Evolutionary conservation across 352 stramenopile genomes (phyloP), one percentile per base, ranked within the genome.

Genomic region (Elongisporangium prolatum): DNA sequence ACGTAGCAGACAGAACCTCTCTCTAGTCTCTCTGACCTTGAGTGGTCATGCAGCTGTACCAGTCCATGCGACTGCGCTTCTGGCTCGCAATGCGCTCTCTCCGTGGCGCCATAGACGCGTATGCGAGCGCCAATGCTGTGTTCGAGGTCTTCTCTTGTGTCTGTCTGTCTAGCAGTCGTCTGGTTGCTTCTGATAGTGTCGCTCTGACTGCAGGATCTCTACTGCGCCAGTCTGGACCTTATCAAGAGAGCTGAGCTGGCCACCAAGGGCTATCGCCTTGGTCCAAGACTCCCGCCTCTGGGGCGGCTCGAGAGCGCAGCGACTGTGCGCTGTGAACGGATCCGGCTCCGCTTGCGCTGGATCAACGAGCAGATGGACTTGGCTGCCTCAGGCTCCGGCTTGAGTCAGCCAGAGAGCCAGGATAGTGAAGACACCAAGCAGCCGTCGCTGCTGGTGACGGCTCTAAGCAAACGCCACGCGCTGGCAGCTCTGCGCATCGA

Each of bases 191-290:
- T 84, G 22, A 14, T 28, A 1, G 54, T 61, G 16, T 91, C 78
- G 2, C 28, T 40, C 28, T 8, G 28, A 13, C 28, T 40, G 28
- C 14, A 40, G 28, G 28, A 40, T 40, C 28, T 40, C 28, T 40
- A 40, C 51, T 53, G 56, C 21, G 22, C 40, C 8, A 75, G 57
- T 57, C 49, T 91, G 34, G 64, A 69, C 17, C 21, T 84, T 11
- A 63, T 89, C 40, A 91, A 91, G 63, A 77, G 72, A 21, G 77
- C 72, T 10, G 81, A 91, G 53, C 38, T 86, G 22, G 76, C 73
- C 8, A 72, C 70, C 48, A 70, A 73, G 21, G 78, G 78, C 1
- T 89, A 84, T 51, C 72, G 69, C 8, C 63, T 91, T 10, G 76
- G 76, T 11, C 24, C 50, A 17, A 56, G 71, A 17, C 59, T 91